Base-by-base conservation (phyloP, 2,329 filamentous ascomycete species). In the Trichoderma koningiopsis region DNA sequence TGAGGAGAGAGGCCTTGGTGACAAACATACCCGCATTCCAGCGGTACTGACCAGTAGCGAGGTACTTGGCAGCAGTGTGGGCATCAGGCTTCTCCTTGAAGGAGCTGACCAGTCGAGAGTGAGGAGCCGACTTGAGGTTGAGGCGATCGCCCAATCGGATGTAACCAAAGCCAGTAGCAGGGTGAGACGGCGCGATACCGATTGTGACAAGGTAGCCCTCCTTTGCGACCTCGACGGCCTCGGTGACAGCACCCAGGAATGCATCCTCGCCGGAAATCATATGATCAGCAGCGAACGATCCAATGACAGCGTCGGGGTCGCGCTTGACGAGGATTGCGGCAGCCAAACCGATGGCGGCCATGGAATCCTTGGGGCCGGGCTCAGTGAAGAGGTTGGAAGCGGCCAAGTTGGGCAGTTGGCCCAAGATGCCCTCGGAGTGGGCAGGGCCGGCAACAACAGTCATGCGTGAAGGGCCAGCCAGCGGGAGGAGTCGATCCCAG, bases 1-100 rank as follows among this genome's bases (percentile, higher is more conserved):
- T 75, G 19, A 75, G 67, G 43, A 74, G 71, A n/a, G 72, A 73
- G 14, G 74, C 74, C 64, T 74, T 74, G 65, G 73, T 74, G 59
- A 75, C 74, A 58, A 75, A 75, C 74, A 75, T 75, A 59, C 74
- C 74, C 2, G 74, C 74, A 60, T 75, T 75, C 74, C 74, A 75
- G 62, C 74, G 73, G 68, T 75, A 75, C 68, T 74, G 73, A 53
- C 74, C 74, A 14, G 74, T 74, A 6, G 71, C 72, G 27, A 75
- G 69, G 64, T 75, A 75, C 70, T 74, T 74, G 69, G 72, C 74
- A 27, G 74, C 74, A 35, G 74, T 75, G 68, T 74, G 74, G 11
- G 74, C 74, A 56, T 74, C 74, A 11, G 74, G 74, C 69, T 75
- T 75, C 71, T 75, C 74, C 69, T 75, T 75, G 71, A 75, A 75